A percentile compares a stretch with the other conserved stretches of the same genome.
Evolutionary conservation across 129 eudicot genomes (phyloP).

Genomic region (Chrysanthemum lavandulifolium): DNA sequence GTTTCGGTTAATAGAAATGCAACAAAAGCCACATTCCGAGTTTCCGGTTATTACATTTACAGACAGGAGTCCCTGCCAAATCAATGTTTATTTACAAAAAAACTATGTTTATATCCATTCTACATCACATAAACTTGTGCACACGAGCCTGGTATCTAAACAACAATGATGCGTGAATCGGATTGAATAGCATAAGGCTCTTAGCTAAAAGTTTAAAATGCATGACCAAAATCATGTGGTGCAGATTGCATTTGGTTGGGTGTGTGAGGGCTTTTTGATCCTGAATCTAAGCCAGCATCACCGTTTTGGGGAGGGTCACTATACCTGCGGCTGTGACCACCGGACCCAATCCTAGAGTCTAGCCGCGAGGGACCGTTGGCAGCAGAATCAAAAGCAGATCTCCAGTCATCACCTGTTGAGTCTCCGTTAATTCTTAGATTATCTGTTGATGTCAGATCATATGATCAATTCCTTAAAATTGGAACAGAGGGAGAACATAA

Average conservation of each 20-base stretch:
- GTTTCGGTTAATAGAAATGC: background rate
- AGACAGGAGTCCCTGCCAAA: background rate
- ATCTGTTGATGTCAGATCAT: slow-evolving; percentile 35
- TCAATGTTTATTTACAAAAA: slow-evolving; percentile 13
- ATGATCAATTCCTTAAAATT: slow-evolving; percentile 40
- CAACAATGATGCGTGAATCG: slow-evolving; percentile 46
- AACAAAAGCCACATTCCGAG: background rate
- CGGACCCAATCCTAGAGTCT: slow-evolving; percentile 54
- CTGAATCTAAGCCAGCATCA: slow-evolving; percentile 38
- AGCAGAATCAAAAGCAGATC: slow-evolving; percentile 94
- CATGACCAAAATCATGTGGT: slow-evolving; percentile 76
- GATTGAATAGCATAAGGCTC: slow-evolving; percentile 8
- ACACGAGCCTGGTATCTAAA: slow-evolving; percentile 34
- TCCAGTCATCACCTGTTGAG: slow-evolving; percentile 84
- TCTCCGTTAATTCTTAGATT: slow-evolving; percentile 51
- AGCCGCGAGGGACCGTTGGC: slow-evolving; percentile 65
- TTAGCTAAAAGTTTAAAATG: slow-evolving; percentile 39
- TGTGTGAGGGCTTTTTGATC: slow-evolving; percentile 72
- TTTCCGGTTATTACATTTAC: background rate
- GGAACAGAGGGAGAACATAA: slow-evolving; percentile 33
- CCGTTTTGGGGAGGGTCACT: slow-evolving; percentile 76
- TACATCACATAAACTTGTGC: slow-evolving; percentile 14
- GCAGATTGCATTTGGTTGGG: slow-evolving; percentile 83
- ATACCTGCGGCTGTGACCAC: slow-evolving; percentile 71
- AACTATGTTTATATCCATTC: slow-evolving; percentile 29